These are phyloP conservation scores for Rhododendron molle DNA, from an alignment of 148 eudicot genomes.

Conservation along the genomic window DNA sequence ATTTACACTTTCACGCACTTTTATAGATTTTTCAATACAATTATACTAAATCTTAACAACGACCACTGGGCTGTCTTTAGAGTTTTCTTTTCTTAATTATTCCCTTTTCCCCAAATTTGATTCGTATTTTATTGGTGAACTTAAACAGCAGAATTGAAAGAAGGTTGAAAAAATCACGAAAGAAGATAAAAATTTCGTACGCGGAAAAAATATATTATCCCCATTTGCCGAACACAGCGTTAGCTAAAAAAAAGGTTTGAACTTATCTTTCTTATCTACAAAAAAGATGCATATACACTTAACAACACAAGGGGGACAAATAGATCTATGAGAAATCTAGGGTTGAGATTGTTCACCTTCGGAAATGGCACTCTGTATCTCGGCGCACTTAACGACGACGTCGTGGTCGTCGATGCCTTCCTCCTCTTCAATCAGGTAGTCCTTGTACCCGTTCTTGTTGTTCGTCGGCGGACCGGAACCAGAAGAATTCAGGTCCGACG, in stretches of 20 bases:
- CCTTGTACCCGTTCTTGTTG: constrained; percentile 45
- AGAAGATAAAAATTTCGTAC: not conserved
- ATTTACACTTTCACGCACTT: no score
- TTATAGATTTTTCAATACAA: no score
- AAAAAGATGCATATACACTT: not conserved
- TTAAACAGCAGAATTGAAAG: not conserved
- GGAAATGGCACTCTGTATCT: constrained; percentile 77
- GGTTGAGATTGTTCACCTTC: constrained; percentile 39
- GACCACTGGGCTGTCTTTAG: no score
- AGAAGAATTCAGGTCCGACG: not conserved
- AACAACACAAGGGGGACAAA: not conserved
- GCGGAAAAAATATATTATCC: not conserved
- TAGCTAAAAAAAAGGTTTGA: not conserved
- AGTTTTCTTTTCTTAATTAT: no score
- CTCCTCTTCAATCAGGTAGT: constrained; percentile 64
- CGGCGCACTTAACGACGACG: constrained; percentile 70
- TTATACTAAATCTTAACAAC: no score
- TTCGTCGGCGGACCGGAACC: not conserved
- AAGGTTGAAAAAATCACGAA: not conserved
- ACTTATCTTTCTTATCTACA: not conserved
- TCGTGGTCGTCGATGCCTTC: constrained; percentile 51
- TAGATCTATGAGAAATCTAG: not conserved
- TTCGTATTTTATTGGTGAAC: not conserved
- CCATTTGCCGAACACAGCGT: not conserved
- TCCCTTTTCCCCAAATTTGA: no score